These are phyloP conservation scores for Casuarina glauca DNA, from an alignment of 306 rosid genomes.

Conservation along the genomic window DNA sequence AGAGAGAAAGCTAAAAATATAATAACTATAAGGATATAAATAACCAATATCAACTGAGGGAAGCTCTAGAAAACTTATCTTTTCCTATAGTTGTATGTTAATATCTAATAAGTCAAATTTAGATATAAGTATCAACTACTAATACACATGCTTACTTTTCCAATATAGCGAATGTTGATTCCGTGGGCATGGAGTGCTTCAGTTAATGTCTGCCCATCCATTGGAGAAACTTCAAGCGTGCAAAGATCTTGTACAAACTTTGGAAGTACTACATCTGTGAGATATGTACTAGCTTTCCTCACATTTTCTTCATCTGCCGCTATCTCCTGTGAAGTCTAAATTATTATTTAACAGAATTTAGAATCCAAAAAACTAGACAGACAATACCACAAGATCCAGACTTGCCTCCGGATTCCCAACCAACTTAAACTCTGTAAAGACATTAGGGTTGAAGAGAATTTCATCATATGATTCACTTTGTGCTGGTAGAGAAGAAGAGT, in stretches of 20 bases:
- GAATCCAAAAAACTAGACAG: not conserved
- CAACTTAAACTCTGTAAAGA: constrained; percentile 87
- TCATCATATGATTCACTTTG: constrained; percentile 47
- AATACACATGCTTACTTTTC: constrained; percentile 60
- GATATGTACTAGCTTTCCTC: constrained; percentile 78
- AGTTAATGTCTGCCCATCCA: constrained; percentile 97
- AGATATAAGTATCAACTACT: not conserved
- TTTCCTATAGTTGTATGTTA: not conserved
- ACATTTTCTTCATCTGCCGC: constrained; percentile 83
- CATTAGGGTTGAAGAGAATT: constrained; percentile 85
- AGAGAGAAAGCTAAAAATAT: constrained; percentile 2
- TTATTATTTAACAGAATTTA: constrained; percentile 23
- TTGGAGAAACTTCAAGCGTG: constrained; percentile 96
- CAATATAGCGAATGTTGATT: constrained; percentile 92
- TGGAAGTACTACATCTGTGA: constrained; percentile 79
- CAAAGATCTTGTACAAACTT: constrained; percentile 96
- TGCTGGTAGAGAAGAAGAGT: constrained; percentile 33
- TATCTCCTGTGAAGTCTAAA: constrained; percentile 63
- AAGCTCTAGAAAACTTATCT: not conserved
- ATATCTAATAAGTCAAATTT: not conserved
- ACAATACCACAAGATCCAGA: not conserved
- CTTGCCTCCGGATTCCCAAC: constrained; percentile 75
- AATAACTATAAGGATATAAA: not conserved
- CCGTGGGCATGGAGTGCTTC: constrained; percentile 99
- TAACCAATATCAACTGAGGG: not conserved